phyloP scores from a whole-genome alignment of 1,139 yeast species.

The Pneumocystis wakefieldiae region DNA sequence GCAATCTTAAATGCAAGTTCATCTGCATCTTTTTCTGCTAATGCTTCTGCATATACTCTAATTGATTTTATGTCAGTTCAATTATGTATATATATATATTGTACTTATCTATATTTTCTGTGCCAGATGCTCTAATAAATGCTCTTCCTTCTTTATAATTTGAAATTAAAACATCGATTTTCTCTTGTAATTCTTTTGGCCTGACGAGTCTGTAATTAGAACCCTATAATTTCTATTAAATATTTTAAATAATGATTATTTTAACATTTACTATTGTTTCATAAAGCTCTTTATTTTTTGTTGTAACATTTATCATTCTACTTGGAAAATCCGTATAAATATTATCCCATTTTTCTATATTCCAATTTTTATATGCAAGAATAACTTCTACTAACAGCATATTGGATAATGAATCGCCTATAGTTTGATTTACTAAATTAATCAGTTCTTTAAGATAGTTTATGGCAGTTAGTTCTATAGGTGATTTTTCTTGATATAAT shows the following conservation, averaged over 20 bases:
- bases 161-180: constrained; percentile 52
- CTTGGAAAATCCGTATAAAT: constrained; percentile 80
- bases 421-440: constrained; percentile 79
- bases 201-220: constrained; percentile 71
- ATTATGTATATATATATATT: neutral
- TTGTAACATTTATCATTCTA: constrained; percentile 62
- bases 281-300: constrained; percentile 64
- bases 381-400: constrained; percentile 61
- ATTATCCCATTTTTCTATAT: constrained; percentile 60
- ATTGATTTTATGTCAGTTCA: neutral
- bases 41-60: constrained; percentile 86
- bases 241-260: neutral
- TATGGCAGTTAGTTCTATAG: constrained; percentile 32
- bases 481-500: constrained; percentile 22
- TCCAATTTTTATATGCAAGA: constrained; percentile 38
- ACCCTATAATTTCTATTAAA: constrained; percentile 2
- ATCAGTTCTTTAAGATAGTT: constrained; percentile 42
- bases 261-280: constrained; percentile 48
- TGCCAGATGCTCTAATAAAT: constrained; percentile 93
- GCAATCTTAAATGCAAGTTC: constrained; percentile 39
- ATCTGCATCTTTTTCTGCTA: constrained; percentile 37
- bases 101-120: constrained; percentile 72
- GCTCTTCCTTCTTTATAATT: constrained; percentile 56
- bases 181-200: constrained; percentile 63
- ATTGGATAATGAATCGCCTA: constrained; percentile 93